Conservation (phyloP, 1,139 yeast genomes). For the Suhomyces panamericanus region DNA sequence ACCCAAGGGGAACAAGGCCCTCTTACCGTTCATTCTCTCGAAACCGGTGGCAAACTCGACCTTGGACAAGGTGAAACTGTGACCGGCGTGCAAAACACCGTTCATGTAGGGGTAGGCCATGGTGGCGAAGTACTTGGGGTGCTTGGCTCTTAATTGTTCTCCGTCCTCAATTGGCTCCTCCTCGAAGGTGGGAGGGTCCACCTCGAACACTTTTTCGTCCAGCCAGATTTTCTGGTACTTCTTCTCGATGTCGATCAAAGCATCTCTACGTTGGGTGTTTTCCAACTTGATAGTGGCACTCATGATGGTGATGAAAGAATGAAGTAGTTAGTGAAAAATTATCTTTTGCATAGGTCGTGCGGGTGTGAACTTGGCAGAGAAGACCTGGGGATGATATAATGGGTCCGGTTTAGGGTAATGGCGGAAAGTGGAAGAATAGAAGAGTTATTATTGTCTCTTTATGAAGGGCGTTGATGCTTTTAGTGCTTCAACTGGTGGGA, state of each 20-base stretch:
- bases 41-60: slow-evolving; percentile 92
- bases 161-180: slow-evolving; percentile 60
- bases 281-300: slow-evolving; percentile 47
- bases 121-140: slow-evolving; percentile 87
- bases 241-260: slow-evolving; percentile 84
- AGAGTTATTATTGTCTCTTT: too few relatives aligned
- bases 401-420: too few relatives aligned
- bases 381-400: too few relatives aligned
- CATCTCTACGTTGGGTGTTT: slow-evolving; percentile 88
- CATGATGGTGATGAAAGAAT: slow-evolving; percentile 24
- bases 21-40: slow-evolving; percentile 91
- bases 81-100: slow-evolving; percentile 98
- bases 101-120: slow-evolving; percentile 99
- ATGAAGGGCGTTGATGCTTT: too few relatives aligned
- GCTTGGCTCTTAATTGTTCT: slow-evolving; percentile 71
- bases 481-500: too few relatives aligned
- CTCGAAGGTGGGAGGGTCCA: slow-evolving; percentile 78
- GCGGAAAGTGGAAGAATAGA: too few relatives aligned
- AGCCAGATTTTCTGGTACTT: slow-evolving; percentile 88
- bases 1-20: slow-evolving; percentile 93
- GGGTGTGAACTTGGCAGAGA: not conserved
- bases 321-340: slow-evolving; percentile 5
- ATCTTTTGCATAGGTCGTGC: slow-evolving; percentile 6
- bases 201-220: slow-evolving; percentile 79
- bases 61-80: slow-evolving; percentile 91